A percentile compares a stretch with the other conserved stretches of the same genome.
Evolutionary conservation across 2,329 filamentous ascomycete species (phyloP).

Genomic region (Penicillium sumatraense): DNA sequence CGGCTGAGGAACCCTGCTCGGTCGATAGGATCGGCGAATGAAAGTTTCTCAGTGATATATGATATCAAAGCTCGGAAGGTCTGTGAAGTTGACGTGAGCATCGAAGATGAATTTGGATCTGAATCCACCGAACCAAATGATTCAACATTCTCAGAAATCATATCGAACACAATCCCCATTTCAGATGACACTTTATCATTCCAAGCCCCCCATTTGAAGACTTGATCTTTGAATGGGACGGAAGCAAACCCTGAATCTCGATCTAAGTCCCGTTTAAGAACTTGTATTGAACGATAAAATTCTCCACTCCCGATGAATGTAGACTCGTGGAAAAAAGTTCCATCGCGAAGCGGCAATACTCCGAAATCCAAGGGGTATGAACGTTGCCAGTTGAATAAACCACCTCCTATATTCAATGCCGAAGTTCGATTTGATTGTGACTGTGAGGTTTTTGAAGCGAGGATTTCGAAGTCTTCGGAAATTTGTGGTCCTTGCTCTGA

Average conservation of each 20-base stretch:
- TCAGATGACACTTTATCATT: constrained; percentile 58
- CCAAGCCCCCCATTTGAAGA: constrained; percentile 58
- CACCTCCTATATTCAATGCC: constrained; percentile 40
- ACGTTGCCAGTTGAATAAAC: constrained; percentile 54
- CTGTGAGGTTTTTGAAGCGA: not conserved
- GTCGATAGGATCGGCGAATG: constrained; percentile 61
- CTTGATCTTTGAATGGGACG: constrained; percentile 41
- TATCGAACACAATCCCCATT: constrained; percentile 42
- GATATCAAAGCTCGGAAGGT: constrained; percentile 50
- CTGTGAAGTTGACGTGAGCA: constrained; percentile 12
- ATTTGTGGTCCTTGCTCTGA: constrained; percentile 44
- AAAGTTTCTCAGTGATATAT: constrained; percentile 55
- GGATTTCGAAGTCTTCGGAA: constrained; percentile 22
- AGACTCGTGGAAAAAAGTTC: constrained; percentile 59
- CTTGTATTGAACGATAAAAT: constrained; percentile 51
- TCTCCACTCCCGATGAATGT: constrained; percentile 64
- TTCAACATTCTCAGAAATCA: constrained; percentile 33
- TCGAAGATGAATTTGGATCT: constrained; percentile 9
- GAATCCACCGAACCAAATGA: constrained; percentile 6
- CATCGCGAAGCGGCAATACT: constrained; percentile 52
- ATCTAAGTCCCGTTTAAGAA: constrained; percentile 51
- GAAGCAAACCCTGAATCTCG: constrained; percentile 41
- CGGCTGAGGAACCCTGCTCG: constrained; percentile 52
- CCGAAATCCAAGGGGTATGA: constrained; percentile 60
- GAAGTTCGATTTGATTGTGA: constrained; percentile 5